Conservation (phyloP, 805 yeast genomes). For the Teunomyces cretensis region DNA sequence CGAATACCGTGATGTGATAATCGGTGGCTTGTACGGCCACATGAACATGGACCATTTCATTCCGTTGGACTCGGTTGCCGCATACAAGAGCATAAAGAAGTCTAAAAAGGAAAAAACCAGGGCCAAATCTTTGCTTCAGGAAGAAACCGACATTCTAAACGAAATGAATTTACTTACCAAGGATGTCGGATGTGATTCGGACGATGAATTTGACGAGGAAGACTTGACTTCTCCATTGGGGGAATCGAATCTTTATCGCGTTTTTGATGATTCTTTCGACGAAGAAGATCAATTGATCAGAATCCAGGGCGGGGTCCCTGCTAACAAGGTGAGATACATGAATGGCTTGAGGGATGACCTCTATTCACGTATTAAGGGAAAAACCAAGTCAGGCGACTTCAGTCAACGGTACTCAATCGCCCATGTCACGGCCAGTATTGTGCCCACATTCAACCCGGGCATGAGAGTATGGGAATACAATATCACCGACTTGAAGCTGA, state of each 20-base stretch:
- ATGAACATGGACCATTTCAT: conserved; percentile 88
- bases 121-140: neutral
- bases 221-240: conserved; percentile 10
- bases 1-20: conserved; percentile 78
- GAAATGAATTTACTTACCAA: neutral
- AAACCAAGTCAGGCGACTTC: conserved; percentile 39
- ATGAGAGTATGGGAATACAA: conserved; percentile 86
- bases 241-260: conserved; percentile 4
- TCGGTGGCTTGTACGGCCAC: conserved; percentile 85
- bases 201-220: conserved; percentile 24
- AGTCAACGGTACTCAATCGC: conserved; percentile 68
- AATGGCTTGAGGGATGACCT: conserved; percentile 50
- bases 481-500: conserved; percentile 50
- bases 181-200: conserved; percentile 18
- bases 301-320: conserved; percentile 63
- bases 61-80: conserved; percentile 69
- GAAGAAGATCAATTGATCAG: conserved; percentile 20
- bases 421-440: conserved; percentile 68
- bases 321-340: conserved; percentile 65
- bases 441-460: conserved; percentile 86
- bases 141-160: neutral
- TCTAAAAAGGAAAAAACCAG: conserved; percentile 14
- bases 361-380: conserved; percentile 51
- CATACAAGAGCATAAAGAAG: conserved; percentile 51
- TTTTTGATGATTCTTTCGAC: conserved; percentile 7